phyloP scores from a whole-genome alignment of 371 early-diverging fungal genomes.

The Coemansia sp. region DNA sequence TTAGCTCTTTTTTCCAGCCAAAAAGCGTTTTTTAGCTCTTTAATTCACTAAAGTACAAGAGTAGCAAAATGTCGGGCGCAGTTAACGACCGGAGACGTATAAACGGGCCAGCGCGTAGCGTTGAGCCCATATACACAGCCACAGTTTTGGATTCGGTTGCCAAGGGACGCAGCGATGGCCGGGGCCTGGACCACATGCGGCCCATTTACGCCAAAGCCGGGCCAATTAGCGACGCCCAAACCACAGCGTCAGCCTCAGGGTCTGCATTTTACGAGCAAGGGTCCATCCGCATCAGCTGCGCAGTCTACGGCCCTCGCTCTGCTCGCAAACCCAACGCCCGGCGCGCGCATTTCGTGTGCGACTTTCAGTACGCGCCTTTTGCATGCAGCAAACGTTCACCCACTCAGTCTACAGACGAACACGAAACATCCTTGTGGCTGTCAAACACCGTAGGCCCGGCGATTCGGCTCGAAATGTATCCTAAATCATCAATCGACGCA shows the following conservation, averaged over 20 bases:
- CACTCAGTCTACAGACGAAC: slow-evolving; percentile 69
- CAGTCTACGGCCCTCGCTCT: slow-evolving; percentile 67
- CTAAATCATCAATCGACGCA: slow-evolving; percentile 87
- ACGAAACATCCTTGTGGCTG: slow-evolving; percentile 74
- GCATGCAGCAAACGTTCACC: slow-evolving; percentile 68
- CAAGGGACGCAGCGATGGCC: slow-evolving; percentile 8
- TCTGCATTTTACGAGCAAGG: slow-evolving; percentile 89
- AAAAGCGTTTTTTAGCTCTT: not conserved
- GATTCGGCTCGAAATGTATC: slow-evolving; percentile 78
- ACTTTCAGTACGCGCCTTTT: slow-evolving; percentile 89
- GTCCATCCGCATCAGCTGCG: slow-evolving; percentile 83
- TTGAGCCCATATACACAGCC: slow-evolving; percentile 64
- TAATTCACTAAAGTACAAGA: not conserved
- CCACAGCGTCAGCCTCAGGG: slow-evolving; percentile 69
- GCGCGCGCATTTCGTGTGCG: slow-evolving; percentile 73
- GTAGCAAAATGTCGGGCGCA: slow-evolving; percentile 29
- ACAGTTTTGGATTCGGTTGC: slow-evolving; percentile 64
- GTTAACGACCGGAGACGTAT: slow-evolving; percentile 69
- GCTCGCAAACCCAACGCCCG: slow-evolving; percentile 49
- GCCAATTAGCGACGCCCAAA: slow-evolving; percentile 60
- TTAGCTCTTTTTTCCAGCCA: not conserved
- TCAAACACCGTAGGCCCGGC: slow-evolving; percentile 85
- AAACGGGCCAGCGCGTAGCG: slow-evolving; percentile 73
- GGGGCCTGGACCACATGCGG: slow-evolving; percentile 23
- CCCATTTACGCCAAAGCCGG: slow-evolving; percentile 76